Base-by-base conservation (phyloP, 129 eudicot genomes). In the Helianthus tuberosus region DNA sequence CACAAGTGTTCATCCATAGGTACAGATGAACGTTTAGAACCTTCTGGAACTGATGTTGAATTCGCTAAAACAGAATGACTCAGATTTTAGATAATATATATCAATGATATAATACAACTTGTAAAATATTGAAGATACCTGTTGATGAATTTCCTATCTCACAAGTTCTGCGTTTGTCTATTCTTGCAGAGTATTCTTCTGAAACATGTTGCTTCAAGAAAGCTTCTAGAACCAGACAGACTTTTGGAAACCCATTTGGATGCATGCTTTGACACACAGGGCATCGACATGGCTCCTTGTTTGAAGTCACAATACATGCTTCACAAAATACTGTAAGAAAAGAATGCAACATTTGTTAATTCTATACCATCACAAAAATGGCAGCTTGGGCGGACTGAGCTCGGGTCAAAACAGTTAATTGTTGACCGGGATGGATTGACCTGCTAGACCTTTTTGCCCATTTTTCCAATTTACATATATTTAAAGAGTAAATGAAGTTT, bases 171-270 rank as follows among this genome's bases (percentile, higher is more conserved):
- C 43, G 64, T 2, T 73, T 65, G 39, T 8, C 12, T 10, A 65
- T 61, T 74, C 87, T 77, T 32, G 82, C 84, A 48, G 79, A 44
- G 75, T 84, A 84, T 82, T 88, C 87, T 74, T 82, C 77, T n/a
- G 85, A 73, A 55, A 82, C 69, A 46, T 84, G 80, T 54, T 84
- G 84, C 71, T 79, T 85, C 75, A 88, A 36, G 82, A 88, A 82
- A 76, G 82, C 73, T 39, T 82, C 85, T 4, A 88, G 79, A 73
- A 77, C 85, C 65, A 79, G 70, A 75, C 89, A 84, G 43, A 88
- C 84, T 59, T 74, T 82, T 71, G 93, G 87, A 54, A 82, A 73
- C 55, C 93, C 89, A 38, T 71, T 79, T 36, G 93, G 93, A 77
- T 87, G 89, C 71, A 62, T 4, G 67, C 84, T 79, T 64, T 77